A percentile compares a stretch with the other conserved stretches of the same genome.
Evolutionary conservation across 176 grass and related monocot genomes (phyloP).

Genomic region (Thinopyrum elongatum): DNA sequence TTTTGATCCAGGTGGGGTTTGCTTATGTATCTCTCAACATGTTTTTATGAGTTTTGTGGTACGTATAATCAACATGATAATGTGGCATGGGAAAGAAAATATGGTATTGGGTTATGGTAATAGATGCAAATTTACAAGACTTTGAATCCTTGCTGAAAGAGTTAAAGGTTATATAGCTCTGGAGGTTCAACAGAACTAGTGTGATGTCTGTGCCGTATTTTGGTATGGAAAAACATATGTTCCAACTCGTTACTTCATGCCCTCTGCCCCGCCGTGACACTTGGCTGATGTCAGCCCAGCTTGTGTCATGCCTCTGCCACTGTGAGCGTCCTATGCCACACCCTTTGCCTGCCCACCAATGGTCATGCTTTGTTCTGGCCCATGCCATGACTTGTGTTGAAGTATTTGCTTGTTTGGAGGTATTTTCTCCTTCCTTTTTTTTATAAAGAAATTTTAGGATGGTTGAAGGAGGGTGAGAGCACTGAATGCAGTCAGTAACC

Average conservation of each 20-base stretch:
- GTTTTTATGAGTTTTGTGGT: neutral
- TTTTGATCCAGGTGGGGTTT: neutral
- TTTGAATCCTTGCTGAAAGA: neutral
- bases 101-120: neutral
- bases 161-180: neutral
- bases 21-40: neutral
- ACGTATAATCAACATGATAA: no score
- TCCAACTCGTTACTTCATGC: neutral
- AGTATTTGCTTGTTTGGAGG: neutral
- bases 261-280: neutral
- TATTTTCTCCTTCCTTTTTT: neutral
- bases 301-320: neutral
- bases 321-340: neutral
- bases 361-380: neutral
- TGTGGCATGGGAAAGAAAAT: neutral
- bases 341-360: neutral
- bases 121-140: neutral
- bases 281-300: neutral
- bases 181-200: neutral
- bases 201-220: neutral
- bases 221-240: neutral
- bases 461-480: neutral
- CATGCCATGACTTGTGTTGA: neutral
- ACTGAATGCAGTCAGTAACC: neutral
- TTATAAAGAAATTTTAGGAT: neutral